Evolutionary conservation across 345 rosid genomes (phyloP).

Genomic region (Lepidium aucheri): DNA sequence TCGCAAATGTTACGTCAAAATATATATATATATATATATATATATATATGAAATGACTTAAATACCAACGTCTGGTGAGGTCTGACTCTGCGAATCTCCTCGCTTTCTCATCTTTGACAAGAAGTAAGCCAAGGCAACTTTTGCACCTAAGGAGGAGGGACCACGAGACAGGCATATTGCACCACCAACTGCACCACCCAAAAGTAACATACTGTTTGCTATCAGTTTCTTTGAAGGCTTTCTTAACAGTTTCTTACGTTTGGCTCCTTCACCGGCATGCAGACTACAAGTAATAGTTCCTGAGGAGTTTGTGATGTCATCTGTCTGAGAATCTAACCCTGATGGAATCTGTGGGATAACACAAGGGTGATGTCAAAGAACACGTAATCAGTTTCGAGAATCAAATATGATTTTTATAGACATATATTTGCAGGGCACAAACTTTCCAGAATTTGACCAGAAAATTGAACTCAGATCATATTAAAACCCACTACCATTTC

Average conservation of each 20-base stretch:
- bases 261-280: constrained; percentile 21
- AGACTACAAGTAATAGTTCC: constrained; percentile 1
- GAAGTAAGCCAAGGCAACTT: constrained; percentile 75
- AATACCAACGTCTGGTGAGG: constrained; percentile 17
- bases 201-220: constrained; percentile 61
- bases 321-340: constrained; percentile 35
- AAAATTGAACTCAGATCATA: background rate
- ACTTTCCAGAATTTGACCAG: background rate
- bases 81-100: constrained; percentile 35
- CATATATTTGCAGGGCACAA: background rate
- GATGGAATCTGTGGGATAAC: constrained; percentile 46
- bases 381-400: background rate
- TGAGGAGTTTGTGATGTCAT: constrained; percentile 4
- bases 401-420: background rate
- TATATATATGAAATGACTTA: background rate
- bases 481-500: constrained; percentile 1
- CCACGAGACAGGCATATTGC: constrained; percentile 68
- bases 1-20: background rate
- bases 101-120: constrained; percentile 64
- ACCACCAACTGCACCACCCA: constrained; percentile 46
- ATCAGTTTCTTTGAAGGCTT: constrained; percentile 58
- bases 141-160: constrained; percentile 65
- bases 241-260: constrained; percentile 35
- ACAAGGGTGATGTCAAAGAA: constrained; percentile 3
- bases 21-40: background rate